Evolutionary conservation across 2,329 filamentous ascomycete genomes (phyloP), one percentile per base, ranked within the genome.

Genomic region (Aspergillus hortae): DNA sequence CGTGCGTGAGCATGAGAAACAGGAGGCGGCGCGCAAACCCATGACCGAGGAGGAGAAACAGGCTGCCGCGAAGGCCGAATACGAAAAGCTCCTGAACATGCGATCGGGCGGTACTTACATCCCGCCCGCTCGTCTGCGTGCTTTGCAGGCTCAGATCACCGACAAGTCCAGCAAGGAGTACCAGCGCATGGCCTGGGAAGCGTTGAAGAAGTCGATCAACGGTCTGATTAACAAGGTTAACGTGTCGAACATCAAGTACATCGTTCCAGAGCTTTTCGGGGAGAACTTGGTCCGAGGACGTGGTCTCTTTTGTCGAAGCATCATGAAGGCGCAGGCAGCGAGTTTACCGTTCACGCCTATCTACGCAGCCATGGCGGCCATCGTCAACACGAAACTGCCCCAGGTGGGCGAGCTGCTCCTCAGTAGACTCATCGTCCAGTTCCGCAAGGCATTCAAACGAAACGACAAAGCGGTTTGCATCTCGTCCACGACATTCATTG

Each of bases 161-260:
- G 94, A 99, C 76, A 96, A 95, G 79, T 86, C 83, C 49, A 95
- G 87, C 73, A 95, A 96, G 73, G 94, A 97, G 75, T 97, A 96
- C 69, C 94, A 97, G 80, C 89, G 94, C 64, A 95, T 99, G 90
- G 91, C 92, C 7, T 99, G 94, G 94, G 94, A 99, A 74, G 92
- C 92, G 11, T 77, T 99, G 66, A 99, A 99, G 78, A 99, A 99
- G 79, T 94, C 89, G 45, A 96, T 99, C 75, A 97, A 99, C 69
- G 94, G 94, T 63, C 77, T 99, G 59, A 96, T 99, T 80, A 99
- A 99, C 81, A 99, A 99, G 78, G 89, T 96, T 78, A 97, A 97
- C 74, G 89, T 92, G 51, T 90, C 89, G 32, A 99, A 99, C 72
- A 97, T 99, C 80, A 97, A 99, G 74, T 83, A 89, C 67, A 96